Conservation (phyloP, 2,329 filamentous ascomycete genomes). For the Akanthomyces muscarius region DNA sequence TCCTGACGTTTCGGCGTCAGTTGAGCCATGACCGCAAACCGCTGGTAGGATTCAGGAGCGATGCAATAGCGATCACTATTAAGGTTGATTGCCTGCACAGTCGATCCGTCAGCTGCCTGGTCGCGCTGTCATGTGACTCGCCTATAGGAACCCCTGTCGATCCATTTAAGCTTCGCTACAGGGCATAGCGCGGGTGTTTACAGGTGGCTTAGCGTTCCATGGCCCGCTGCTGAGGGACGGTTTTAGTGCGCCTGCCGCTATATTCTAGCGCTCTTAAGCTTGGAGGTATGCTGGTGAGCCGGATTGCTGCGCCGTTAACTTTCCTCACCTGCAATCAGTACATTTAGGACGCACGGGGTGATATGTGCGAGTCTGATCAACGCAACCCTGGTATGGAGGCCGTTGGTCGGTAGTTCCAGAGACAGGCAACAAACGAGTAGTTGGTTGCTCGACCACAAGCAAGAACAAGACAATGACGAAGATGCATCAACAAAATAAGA, state of each 20-base stretch:
- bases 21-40: slow-evolving; percentile 2
- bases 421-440: too few relatives aligned
- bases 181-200: neutral
- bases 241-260: neutral
- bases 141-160: neutral
- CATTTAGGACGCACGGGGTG: too few relatives aligned
- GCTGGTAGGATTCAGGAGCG: neutral
- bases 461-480: too few relatives aligned
- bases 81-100: neutral
- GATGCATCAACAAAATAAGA: too few relatives aligned
- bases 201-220: neutral
- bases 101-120: neutral
- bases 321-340: too few relatives aligned
- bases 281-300: neutral
- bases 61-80: neutral
- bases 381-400: too few relatives aligned
- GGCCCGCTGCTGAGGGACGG: neutral
- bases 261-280: neutral
- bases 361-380: too few relatives aligned
- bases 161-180: neutral
- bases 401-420: too few relatives aligned
- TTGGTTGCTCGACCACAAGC: too few relatives aligned
- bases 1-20: neutral
- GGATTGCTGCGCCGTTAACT: neutral
- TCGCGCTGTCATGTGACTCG: slow-evolving; percentile 1